Evolutionary conservation across 2,329 filamentous ascomycete genomes (phyloP).

Genomic region (Colletotrichum somersetense): DNA sequence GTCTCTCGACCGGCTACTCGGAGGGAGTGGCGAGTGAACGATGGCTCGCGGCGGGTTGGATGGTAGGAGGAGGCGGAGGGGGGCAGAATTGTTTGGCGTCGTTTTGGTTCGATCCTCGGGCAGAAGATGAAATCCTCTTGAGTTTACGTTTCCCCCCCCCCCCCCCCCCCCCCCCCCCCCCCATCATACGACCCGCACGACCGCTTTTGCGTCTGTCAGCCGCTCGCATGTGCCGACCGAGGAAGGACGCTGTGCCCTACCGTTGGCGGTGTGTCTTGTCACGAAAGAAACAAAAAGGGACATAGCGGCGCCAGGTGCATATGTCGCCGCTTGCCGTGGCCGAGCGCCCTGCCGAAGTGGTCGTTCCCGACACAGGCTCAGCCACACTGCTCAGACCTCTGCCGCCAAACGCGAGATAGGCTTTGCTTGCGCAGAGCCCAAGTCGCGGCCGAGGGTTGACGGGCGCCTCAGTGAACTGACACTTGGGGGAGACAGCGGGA

Average conservation of each 20-base stretch:
- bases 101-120: constrained; percentile 40
- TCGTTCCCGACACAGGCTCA: constrained; percentile 30
- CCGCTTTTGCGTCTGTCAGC: constrained; percentile 20
- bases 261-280: background rate
- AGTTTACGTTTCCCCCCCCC: constrained; percentile 6
- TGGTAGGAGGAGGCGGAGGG: background rate
- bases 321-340: constrained; percentile 23
- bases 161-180: background rate
- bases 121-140: constrained; percentile 37
- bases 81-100: background rate
- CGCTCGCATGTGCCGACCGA: constrained; percentile 19
- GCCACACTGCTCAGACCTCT: constrained; percentile 37
- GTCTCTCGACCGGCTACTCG: constrained; percentile 15
- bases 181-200: constrained; percentile 35
- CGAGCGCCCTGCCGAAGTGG: constrained; percentile 17
- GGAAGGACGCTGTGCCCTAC: constrained; percentile 18
- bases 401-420: constrained; percentile 41
- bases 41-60: background rate
- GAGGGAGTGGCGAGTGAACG: constrained; percentile 19
- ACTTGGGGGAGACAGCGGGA: background rate
- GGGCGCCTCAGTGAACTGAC: constrained; percentile 1
- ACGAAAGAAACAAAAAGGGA: constrained; percentile 11
- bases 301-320: constrained; percentile 27
- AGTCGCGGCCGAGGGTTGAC: constrained; percentile 32
- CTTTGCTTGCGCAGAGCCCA: constrained; percentile 40